phyloP scores from a whole-genome alignment of 1,284 basidiomycete species.

The Termitomyces sp. region DNA sequence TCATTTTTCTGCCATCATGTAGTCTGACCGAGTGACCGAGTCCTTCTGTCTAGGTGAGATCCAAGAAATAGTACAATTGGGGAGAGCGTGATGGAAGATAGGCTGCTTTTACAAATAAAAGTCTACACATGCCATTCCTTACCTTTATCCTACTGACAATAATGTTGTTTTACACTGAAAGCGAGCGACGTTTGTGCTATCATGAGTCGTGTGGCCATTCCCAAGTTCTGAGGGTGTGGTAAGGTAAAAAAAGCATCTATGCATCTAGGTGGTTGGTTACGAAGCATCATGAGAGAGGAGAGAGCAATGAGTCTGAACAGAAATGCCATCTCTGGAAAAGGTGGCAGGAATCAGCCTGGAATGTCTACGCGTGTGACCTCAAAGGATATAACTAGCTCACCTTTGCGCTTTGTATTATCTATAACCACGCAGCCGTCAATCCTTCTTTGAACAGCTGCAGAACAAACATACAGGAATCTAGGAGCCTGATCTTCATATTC shows the following conservation, averaged over 20 bases:
- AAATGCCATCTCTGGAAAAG: background rate
- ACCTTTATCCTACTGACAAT: background rate
- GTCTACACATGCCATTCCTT: background rate
- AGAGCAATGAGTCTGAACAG: background rate
- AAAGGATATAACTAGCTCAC: background rate
- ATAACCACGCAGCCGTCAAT: background rate
- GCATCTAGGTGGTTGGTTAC: background rate
- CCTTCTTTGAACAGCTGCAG: background rate
- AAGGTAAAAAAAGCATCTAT: background rate
- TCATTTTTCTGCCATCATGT: background rate
- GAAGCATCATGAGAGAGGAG: background rate
- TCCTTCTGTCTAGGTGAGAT: slow-evolving; percentile 46
- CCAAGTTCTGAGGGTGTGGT: background rate
- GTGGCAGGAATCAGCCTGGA: background rate
- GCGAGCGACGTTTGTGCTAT: background rate
- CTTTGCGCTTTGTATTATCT: background rate
- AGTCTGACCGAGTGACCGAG: slow-evolving; percentile 11
- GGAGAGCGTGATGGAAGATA: no score
- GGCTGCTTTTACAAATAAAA: background rate
- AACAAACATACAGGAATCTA: no score
- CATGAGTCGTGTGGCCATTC: background rate
- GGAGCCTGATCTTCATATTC: background rate
- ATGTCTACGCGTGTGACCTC: no score
- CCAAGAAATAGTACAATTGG: slow-evolving; percentile 37
- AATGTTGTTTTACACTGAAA: background rate